Percentiles rank a stretch among this genome's conserved stretches.
These are phyloP conservation scores for Kurtzmaniella quercitrusa DNA, from an alignment of 1,139 yeast species.

Conservation along the genomic window DNA sequence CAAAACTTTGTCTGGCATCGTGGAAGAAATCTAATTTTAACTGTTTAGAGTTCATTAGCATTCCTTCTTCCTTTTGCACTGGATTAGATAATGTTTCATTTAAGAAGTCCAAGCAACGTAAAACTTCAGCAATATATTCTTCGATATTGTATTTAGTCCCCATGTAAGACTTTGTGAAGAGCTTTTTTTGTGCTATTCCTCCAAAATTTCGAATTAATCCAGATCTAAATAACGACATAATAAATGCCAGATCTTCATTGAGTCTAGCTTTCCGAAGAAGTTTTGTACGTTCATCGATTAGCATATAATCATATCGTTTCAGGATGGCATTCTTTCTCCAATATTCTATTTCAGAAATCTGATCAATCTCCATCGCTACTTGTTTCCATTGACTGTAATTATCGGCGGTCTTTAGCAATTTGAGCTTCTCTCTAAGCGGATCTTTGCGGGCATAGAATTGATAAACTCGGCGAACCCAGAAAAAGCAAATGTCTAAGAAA, in stretches of 20 bases:
- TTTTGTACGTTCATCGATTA: conserved; percentile 72
- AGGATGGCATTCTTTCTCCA: conserved; percentile 89
- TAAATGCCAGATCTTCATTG: conserved; percentile 50
- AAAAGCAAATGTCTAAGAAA: conserved; percentile 52
- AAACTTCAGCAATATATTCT: conserved; percentile 75
- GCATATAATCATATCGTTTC: conserved; percentile 75
- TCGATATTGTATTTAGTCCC: conserved; percentile 90
- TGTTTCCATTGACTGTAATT: conserved; percentile 61
- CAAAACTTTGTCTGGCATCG: conserved; percentile 85
- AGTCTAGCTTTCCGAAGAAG: conserved; percentile 60
- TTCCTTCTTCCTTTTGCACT: conserved; percentile 17
- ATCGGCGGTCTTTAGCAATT: conserved; percentile 37
- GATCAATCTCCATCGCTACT: conserved; percentile 58
- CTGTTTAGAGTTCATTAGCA: conserved; percentile 49
- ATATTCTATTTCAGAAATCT: conserved; percentile 62
- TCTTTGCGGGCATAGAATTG: conserved; percentile 36
- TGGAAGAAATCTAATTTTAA: conserved; percentile 80
- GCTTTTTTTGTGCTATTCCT: conserved; percentile 74
- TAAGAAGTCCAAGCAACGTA: conserved; percentile 60
- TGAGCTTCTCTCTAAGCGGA: conserved; percentile 37
- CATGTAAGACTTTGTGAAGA: conserved; percentile 76
- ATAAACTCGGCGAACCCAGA: conserved; percentile 51
- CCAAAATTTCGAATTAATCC: conserved; percentile 89
- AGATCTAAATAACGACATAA: conserved; percentile 72
- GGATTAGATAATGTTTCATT: conserved; percentile 33